phyloP scores from a whole-genome alignment of 1,139 yeast species.

The Saccharomyces hybrid region DNA sequence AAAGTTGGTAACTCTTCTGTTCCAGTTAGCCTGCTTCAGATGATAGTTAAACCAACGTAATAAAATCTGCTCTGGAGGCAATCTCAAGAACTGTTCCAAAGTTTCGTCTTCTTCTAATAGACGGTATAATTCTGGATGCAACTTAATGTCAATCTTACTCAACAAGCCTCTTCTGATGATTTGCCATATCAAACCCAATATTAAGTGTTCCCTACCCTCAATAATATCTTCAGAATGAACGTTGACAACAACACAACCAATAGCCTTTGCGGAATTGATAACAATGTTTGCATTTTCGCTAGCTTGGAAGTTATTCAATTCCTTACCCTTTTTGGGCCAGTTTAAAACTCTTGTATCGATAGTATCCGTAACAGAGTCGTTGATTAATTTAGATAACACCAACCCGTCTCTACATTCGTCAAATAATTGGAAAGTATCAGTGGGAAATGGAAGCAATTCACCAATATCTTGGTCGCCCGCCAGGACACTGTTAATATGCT shows the following conservation, averaged over 20 bases:
- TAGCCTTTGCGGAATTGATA: slow-evolving; percentile 96
- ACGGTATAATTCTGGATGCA: slow-evolving; percentile 95
- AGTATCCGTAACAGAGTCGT: slow-evolving; percentile 96
- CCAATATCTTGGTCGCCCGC: slow-evolving; percentile 90
- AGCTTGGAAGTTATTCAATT: slow-evolving; percentile 91
- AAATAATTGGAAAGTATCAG: slow-evolving; percentile 89
- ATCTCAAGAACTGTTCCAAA: slow-evolving; percentile 86
- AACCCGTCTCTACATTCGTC: slow-evolving; percentile 97
- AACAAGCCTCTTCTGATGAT: slow-evolving; percentile 92
- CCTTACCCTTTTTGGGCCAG: slow-evolving; percentile 71
- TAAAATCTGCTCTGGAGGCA: slow-evolving; percentile 96
- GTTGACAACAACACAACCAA: slow-evolving; percentile 95
- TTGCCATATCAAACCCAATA: slow-evolving; percentile 96
- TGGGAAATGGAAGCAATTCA: slow-evolving; percentile 79
- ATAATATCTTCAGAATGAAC: slow-evolving; percentile 96
- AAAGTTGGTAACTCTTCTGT: slow-evolving; percentile 78
- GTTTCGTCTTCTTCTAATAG: slow-evolving; percentile 94
- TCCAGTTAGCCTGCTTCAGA: slow-evolving; percentile 87
- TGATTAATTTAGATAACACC: slow-evolving; percentile 84
- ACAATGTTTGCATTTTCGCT: slow-evolving; percentile 96
- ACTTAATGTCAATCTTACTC: slow-evolving; percentile 88
- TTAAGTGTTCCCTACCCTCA: slow-evolving; percentile 94
- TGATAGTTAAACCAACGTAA: slow-evolving; percentile 97
- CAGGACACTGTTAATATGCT: slow-evolving; percentile 87
- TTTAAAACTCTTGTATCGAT: slow-evolving; percentile 96